A percentile compares a stretch with the other conserved stretches of the same genome.
phyloP scores from a whole-genome alignment of 331 rosid genomes.

The Quercus phellos region DNA sequence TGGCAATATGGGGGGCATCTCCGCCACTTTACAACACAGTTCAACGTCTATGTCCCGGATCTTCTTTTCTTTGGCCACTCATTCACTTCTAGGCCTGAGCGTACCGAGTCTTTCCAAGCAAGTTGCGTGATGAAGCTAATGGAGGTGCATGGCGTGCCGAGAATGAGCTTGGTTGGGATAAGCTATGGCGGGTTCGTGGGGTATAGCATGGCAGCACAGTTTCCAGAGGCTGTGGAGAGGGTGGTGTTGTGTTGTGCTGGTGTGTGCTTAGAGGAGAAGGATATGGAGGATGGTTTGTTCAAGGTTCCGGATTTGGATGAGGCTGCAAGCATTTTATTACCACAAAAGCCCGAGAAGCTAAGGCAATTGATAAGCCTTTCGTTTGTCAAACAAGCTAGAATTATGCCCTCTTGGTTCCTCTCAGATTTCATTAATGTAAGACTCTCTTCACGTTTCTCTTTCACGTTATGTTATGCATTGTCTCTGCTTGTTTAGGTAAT shows the following conservation, averaged over 20 bases:
- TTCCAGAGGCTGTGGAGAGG: constrained; percentile 49
- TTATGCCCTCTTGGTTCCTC: constrained; percentile 55
- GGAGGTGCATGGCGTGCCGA: constrained; percentile 45
- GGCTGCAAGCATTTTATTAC: constrained; percentile 57
- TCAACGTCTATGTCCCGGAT: constrained; percentile 69
- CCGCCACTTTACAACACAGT: constrained; percentile 26
- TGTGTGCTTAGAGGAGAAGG: constrained; percentile 65
- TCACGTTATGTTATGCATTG: background rate
- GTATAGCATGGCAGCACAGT: constrained; percentile 50
- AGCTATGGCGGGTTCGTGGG: constrained; percentile 81
- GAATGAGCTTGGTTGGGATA: constrained; percentile 58
- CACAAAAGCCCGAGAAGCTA: constrained; percentile 56
- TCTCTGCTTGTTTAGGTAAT: background rate
- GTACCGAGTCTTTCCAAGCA: constrained; percentile 64
- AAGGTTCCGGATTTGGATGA: constrained; percentile 53
- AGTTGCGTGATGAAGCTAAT: constrained; percentile 40
- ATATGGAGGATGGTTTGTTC: constrained; percentile 53
- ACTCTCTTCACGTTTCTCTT: background rate
- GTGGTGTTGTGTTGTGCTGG: constrained; percentile 62
- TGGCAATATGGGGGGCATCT: constrained; percentile 74
- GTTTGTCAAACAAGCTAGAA: constrained; percentile 44
- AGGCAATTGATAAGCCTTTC: constrained; percentile 48
- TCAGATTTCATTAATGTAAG: constrained; percentile 59
- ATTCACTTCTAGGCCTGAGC: constrained; percentile 38
- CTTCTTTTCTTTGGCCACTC: constrained; percentile 71